Conservation (phyloP, 495 filamentous ascomycete species). For the Xylaria scruposa region DNA sequence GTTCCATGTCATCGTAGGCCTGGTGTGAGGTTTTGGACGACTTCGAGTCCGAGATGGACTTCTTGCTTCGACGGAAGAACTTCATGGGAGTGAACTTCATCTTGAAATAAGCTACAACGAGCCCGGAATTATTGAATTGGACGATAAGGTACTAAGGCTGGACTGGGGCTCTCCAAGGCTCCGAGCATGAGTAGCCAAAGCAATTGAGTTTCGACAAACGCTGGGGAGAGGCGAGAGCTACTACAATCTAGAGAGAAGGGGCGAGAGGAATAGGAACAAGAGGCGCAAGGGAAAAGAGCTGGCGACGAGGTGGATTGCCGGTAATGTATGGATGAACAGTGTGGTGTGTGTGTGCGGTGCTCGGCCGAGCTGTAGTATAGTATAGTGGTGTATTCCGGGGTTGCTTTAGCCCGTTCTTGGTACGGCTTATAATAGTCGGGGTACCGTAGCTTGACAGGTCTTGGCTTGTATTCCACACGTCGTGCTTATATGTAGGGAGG, state of each 20-base stretch:
- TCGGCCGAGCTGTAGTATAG: neutral
- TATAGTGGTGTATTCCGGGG: slow-evolving; percentile 3
- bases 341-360: neutral
- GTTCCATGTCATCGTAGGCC: slow-evolving; percentile 32
- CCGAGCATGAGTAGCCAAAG: neutral
- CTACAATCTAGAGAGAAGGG: neutral
- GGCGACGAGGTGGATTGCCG: neutral
- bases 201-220: neutral
- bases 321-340: neutral
- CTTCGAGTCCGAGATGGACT: slow-evolving; percentile 35
- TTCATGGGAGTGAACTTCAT: slow-evolving; percentile 45
- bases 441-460: neutral
- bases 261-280: neutral
- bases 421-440: neutral
- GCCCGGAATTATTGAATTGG: neutral
- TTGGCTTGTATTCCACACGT: slow-evolving; percentile 5
- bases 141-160: neutral
- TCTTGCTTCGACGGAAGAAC: slow-evolving; percentile 51
- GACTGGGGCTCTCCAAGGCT: neutral
- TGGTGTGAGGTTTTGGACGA: slow-evolving; percentile 23
- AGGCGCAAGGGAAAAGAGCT: neutral
- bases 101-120: slow-evolving; percentile 10
- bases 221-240: neutral
- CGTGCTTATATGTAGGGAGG: neutral
- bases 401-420: slow-evolving; percentile 3